phyloP scores from a whole-genome alignment of 2,329 filamentous ascomycete species.

The Chrysoporthe puriensis region DNA sequence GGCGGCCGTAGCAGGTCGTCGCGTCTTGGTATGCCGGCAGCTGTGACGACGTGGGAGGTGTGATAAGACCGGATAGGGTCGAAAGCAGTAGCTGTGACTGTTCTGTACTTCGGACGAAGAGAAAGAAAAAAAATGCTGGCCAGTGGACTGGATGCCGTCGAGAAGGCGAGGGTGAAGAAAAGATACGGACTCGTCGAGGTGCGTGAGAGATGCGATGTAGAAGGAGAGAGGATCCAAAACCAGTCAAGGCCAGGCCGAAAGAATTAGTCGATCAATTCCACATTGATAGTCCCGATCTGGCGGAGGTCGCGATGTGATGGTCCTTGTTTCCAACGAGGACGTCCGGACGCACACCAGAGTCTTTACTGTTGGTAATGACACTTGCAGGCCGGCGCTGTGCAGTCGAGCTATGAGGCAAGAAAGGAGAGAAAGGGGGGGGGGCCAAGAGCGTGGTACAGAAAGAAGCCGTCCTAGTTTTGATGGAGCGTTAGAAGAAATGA shows the following conservation, averaged over 20 bases:
- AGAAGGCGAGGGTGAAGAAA: background rate
- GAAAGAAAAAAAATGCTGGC: background rate
- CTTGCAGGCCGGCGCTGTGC: conserved; percentile 14
- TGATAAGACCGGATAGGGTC: background rate
- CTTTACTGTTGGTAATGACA: conserved; percentile 7
- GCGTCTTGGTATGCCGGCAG: conserved; percentile 10
- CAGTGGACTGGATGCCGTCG: background rate
- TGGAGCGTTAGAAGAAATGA: conserved; percentile 10
- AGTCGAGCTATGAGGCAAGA: conserved; percentile 12
- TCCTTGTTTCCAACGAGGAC: conserved; percentile 8
- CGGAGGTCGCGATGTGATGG: conserved; percentile 8
- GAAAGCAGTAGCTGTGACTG: conserved; percentile 7
- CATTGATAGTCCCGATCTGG: conserved; percentile 23
- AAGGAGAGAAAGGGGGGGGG: background rate
- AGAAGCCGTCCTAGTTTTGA: conserved; percentile 13
- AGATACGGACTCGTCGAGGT: background rate
- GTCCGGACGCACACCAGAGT: conserved; percentile 7
- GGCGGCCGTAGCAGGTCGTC: conserved; percentile 1
- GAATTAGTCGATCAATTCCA: conserved; percentile 24
- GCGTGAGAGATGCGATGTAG: background rate
- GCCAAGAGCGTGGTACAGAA: conserved; percentile 4
- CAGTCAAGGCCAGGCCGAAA: conserved; percentile 17
- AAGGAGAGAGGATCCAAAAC: conserved; percentile 10
- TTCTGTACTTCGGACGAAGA: background rate
- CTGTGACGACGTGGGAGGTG: background rate